Conservation (phyloP, 805 yeast genomes). For the Kuraishia floccosa region DNA sequence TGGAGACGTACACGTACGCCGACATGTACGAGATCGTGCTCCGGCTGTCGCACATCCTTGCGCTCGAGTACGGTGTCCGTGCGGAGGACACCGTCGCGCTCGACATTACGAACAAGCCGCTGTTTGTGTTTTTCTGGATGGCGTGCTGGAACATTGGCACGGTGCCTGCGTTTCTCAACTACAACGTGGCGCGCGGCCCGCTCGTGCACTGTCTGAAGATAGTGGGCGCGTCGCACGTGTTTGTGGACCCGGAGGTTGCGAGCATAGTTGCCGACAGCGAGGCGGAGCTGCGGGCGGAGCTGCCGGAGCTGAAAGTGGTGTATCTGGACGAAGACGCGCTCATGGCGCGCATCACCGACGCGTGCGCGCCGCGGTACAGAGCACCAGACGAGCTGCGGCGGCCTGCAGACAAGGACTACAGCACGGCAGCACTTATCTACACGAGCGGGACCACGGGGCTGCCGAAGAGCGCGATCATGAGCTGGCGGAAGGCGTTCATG, state of each 20-base stretch:
- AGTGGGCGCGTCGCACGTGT: slow-evolving; percentile 50
- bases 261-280: slow-evolving; percentile 34
- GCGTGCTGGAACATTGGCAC: slow-evolving; percentile 92
- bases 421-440: slow-evolving; percentile 64
- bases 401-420: slow-evolving; percentile 41
- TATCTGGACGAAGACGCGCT: slow-evolving; percentile 18
- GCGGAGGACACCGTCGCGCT: slow-evolving; percentile 63
- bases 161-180: slow-evolving; percentile 76
- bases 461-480: slow-evolving; percentile 88
- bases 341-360: slow-evolving; percentile 23
- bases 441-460: slow-evolving; percentile 94
- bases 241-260: slow-evolving; percentile 65
- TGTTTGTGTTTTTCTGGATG: slow-evolving; percentile 71
- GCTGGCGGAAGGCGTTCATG: slow-evolving; percentile 76
- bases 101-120: slow-evolving; percentile 73
- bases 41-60: slow-evolving; percentile 54
- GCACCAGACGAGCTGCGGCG: slow-evolving; percentile 49
- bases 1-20: slow-evolving; percentile 57
- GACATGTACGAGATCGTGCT: slow-evolving; percentile 59
- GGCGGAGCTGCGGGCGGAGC: slow-evolving; percentile 19
- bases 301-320: slow-evolving; percentile 16
- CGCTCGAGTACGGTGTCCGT: slow-evolving; percentile 49
- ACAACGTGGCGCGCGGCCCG: slow-evolving; percentile 63
- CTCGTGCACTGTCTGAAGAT: slow-evolving; percentile 71
- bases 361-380: slow-evolving; percentile 35